phyloP scores from a whole-genome alignment of 2,329 filamentous ascomycete genomes.

The Pestalotiopsis fici region DNA sequence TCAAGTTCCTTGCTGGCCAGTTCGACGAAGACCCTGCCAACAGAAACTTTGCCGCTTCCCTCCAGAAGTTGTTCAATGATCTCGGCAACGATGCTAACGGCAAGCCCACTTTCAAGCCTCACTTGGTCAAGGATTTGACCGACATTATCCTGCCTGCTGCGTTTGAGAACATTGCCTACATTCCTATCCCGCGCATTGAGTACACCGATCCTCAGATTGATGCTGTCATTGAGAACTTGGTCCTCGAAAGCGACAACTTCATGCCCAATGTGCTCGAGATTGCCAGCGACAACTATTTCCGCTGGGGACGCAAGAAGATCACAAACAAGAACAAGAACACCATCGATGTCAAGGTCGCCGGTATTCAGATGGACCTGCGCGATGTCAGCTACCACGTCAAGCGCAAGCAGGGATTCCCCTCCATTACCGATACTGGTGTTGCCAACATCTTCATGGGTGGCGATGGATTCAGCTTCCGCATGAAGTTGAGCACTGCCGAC shows the following conservation, averaged over 20 bases:
- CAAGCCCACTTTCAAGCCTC: constrained; percentile 87
- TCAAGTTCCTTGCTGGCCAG: constrained; percentile 86
- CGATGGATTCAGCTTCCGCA: constrained; percentile 86
- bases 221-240: constrained; percentile 88
- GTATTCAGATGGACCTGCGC: constrained; percentile 87
- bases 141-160: constrained; percentile 82
- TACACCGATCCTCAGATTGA: constrained; percentile 84
- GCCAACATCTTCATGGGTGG: constrained; percentile 87
- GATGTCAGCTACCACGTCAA: constrained; percentile 95
- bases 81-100: constrained; percentile 87
- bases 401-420: constrained; percentile 90
- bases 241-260: constrained; percentile 95
- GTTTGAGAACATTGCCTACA: constrained; percentile 84
- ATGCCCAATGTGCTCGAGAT: constrained; percentile 91
- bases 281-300: constrained; percentile 89
- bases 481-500: constrained; percentile 82
- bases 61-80: constrained; percentile 83
- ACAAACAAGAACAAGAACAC: constrained; percentile 79
- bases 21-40: constrained; percentile 90
- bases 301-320: constrained; percentile 89
- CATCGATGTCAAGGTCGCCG: constrained; percentile 80
- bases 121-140: constrained; percentile 84
- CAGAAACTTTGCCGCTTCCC: constrained; percentile 71
- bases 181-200: constrained; percentile 93
- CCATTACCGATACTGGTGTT: constrained; percentile 83